Evolutionary conservation across 331 rosid species (phyloP).

Genomic region (Phaseolus coccineus): DNA sequence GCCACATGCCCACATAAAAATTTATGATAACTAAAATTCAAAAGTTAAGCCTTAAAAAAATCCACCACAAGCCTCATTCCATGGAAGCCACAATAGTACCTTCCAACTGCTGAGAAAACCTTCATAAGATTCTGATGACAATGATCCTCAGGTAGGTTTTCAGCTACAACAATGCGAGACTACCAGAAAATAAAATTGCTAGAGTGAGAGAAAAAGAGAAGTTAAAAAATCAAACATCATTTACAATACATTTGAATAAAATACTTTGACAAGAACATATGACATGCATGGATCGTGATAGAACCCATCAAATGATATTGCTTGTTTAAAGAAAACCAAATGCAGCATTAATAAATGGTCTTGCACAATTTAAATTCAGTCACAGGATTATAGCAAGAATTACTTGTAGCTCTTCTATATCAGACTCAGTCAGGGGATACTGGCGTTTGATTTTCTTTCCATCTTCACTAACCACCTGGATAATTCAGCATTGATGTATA

Average conservation of each 20-base stretch:
- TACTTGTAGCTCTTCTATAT: conserved; percentile 94
- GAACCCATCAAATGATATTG: conserved; percentile 23
- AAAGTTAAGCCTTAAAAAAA: background rate
- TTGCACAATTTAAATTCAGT: conserved; percentile 11
- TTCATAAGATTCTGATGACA: conserved; percentile 99
- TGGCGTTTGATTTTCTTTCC: conserved; percentile 93
- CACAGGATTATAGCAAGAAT: conserved; percentile 41
- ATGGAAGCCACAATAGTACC: conserved; percentile 58
- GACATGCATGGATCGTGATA: conserved; percentile 21
- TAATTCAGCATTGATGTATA: conserved; percentile 43
- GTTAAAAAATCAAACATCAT: conserved; percentile 32
- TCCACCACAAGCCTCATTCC: conserved; percentile 19
- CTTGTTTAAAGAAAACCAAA: conserved; percentile 32
- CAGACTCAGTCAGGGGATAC: conserved; percentile 73
- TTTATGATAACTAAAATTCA: conserved; percentile 28
- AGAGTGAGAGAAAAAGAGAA: conserved; percentile 9
- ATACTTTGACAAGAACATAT: conserved; percentile 29
- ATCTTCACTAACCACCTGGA: conserved; percentile 89
- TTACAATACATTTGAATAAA: conserved; percentile 28
- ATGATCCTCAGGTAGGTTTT: conserved; percentile 98
- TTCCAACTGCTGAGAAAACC: conserved; percentile 89
- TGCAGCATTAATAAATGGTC: conserved; percentile 37
- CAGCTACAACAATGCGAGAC: conserved; percentile 96
- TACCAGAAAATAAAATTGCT: conserved; percentile 44
- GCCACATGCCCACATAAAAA: conserved; percentile 56